phyloP scores from a whole-genome alignment of 805 yeast genomes.

The Schwanniomyces sp. region DNA sequence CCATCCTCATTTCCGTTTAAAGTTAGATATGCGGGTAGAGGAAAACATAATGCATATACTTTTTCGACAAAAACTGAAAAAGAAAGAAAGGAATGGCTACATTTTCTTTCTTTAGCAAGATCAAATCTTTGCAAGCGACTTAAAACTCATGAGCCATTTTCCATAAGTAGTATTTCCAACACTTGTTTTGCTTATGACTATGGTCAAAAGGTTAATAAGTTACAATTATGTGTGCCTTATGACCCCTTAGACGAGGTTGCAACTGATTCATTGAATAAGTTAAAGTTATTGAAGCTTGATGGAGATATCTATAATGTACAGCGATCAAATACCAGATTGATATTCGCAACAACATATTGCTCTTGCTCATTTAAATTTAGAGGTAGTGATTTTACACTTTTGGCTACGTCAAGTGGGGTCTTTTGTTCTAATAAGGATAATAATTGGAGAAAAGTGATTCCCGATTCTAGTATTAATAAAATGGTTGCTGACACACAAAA shows the following conservation, averaged over 20 bases:
- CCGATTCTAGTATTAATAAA: slow-evolving; percentile 52
- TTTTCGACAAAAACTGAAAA: slow-evolving; percentile 46
- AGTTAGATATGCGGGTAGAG: slow-evolving; percentile 54
- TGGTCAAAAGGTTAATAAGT: slow-evolving; percentile 45
- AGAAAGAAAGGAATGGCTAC: slow-evolving; percentile 62
- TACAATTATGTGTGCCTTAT: slow-evolving; percentile 52
- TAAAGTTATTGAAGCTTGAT: slow-evolving; percentile 20
- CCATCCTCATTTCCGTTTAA: slow-evolving; percentile 46
- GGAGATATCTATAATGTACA: slow-evolving; percentile 24
- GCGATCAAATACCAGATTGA: slow-evolving; percentile 20
- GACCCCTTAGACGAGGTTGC: slow-evolving; percentile 48
- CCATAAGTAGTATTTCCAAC: slow-evolving; percentile 53
- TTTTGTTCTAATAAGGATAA: slow-evolving; percentile 47
- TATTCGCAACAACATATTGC: slow-evolving; percentile 41
- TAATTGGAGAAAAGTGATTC: slow-evolving; percentile 61
- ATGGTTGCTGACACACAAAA: slow-evolving; percentile 59
- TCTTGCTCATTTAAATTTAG: slow-evolving; percentile 46
- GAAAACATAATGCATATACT: slow-evolving; percentile 54
- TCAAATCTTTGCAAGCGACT: slow-evolving; percentile 29
- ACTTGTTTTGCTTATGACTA: slow-evolving; percentile 65
- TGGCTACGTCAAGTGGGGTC: slow-evolving; percentile 68
- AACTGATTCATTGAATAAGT: slow-evolving; percentile 16
- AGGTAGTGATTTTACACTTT: slow-evolving; percentile 45
- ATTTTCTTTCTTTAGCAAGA: slow-evolving; percentile 49
- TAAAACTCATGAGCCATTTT: slow-evolving; percentile 51